Base-by-base conservation (phyloP, 768 basidiomycete genomes). In the Rhodotorula diobovata region DNA sequence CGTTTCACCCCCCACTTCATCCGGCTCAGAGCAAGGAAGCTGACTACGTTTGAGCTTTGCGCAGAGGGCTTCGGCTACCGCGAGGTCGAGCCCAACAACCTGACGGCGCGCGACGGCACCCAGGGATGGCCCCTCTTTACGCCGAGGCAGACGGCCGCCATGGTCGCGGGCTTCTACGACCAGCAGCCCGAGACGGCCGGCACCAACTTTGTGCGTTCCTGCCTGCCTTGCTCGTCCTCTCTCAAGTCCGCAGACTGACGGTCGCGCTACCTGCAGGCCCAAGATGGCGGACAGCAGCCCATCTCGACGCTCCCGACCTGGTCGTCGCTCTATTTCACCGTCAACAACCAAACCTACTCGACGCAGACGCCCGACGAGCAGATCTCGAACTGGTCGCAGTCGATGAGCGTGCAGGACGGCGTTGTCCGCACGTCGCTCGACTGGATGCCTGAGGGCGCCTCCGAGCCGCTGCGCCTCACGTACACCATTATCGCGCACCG, bases 121-220 rank as follows among this genome's bases (percentile, higher is more conserved):
- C 61, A 70, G 12, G 72, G 72, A 11, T 74, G 72, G 72, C 74
- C 74, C 32, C 57, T 75, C n/a, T 75, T 75, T 57, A 67, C 68
- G 34, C 58, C 67, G 32, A 32, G 74, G 28, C 62, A 59, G 57
- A 58, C 74, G 0, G 63, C 67, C 21, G 67, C 74, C 0, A 66
- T 71, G 59, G 67, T 75, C 32, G 74, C 74, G 0, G 74, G 74
- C 34, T 75, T 75, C 53, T 75, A 75, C 61, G 74, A 68, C 48
- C 35, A 41, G 35, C 67, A 69, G 39, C 10, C n/a, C 41, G 41
- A 59, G 30, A 75, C 74, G 21, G 61, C 28, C 11, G 74, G 74
- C 0, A 71, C 74, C 28, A 75, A 75, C 61, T 75, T 71, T 45
- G 57, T 58, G 39, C 35, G 37, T 48, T 28, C 45, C 18, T 18